Conservation (phyloP, 495 filamentous ascomycete genomes). For the Cercophora samala region DNA sequence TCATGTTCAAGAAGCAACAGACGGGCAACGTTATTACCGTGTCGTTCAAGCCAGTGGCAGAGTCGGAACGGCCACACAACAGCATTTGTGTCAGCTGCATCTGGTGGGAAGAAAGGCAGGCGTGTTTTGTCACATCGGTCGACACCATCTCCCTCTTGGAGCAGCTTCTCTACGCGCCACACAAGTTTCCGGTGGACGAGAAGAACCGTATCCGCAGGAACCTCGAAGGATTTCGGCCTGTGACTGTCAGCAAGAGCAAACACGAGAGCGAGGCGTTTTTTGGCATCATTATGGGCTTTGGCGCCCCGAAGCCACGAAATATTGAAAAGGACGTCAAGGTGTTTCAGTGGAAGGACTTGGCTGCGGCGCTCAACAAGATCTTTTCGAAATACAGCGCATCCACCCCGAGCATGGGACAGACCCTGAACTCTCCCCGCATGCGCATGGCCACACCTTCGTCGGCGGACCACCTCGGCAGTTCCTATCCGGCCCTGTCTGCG, state of each 20-base stretch:
- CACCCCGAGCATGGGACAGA: slow-evolving; percentile 23
- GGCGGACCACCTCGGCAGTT: slow-evolving; percentile 34
- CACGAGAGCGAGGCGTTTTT: slow-evolving; percentile 92
- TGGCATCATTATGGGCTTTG: slow-evolving; percentile 98
- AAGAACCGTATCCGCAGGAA: slow-evolving; percentile 97
- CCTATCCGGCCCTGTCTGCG: slow-evolving; percentile 40
- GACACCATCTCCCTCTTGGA: slow-evolving; percentile 93
- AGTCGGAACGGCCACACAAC: slow-evolving; percentile 66
- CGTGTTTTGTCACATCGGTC: slow-evolving; percentile 91
- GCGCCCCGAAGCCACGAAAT: slow-evolving; percentile 87
- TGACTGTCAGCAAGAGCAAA: slow-evolving; percentile 90
- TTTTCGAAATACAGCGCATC: slow-evolving; percentile 81
- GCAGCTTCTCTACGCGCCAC: slow-evolving; percentile 66
- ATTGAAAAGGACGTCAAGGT: slow-evolving; percentile 99
- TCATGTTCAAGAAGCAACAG: slow-evolving; percentile 80
- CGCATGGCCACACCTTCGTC: slow-evolving; percentile 21
- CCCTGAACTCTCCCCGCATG: slow-evolving; percentile 25
- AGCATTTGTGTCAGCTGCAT: slow-evolving; percentile 89
- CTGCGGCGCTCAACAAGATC: slow-evolving; percentile 86
- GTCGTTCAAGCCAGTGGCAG: slow-evolving; percentile 66
- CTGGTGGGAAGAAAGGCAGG: slow-evolving; percentile 83
- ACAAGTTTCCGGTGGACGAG: slow-evolving; percentile 87
- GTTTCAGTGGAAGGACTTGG: slow-evolving; percentile 87
- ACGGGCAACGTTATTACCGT: slow-evolving; percentile 68
- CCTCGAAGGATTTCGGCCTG: slow-evolving; percentile 82